Percentiles rank a stretch among this genome's conserved stretches.
These are phyloP conservation scores for Mallotus repandus DNA, from an alignment of 441 rosid species.

Conservation along the genomic window DNA sequence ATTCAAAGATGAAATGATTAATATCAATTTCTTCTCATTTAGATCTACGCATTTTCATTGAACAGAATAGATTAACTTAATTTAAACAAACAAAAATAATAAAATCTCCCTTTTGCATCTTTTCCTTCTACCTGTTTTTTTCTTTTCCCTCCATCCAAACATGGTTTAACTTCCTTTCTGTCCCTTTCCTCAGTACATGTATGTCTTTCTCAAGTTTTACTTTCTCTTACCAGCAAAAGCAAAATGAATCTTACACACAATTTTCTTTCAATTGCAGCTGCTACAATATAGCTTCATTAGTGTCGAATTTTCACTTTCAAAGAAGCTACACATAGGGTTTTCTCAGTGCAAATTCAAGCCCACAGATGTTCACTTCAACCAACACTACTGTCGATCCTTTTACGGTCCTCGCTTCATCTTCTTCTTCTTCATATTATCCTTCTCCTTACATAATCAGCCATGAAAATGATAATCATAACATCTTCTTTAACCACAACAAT, in stretches of 20 bases:
- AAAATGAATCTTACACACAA: background rate
- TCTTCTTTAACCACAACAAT: constrained; percentile 23
- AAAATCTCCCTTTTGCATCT: background rate
- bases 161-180: background rate
- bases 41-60: too few relatives aligned
- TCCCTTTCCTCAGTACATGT: background rate
- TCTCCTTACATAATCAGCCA: constrained; percentile 19
- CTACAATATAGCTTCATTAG: background rate
- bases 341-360: constrained; percentile 1
- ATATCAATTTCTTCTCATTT: too few relatives aligned
- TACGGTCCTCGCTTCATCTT: constrained; percentile 21
- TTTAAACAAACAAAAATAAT: background rate
- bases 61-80: background rate
- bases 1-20: too few relatives aligned
- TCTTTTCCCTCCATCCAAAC: background rate
- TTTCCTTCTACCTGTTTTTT: background rate
- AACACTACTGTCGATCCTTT: constrained; percentile 14
- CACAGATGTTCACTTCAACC: constrained; percentile 33
- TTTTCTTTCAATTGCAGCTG: constrained; percentile 12
- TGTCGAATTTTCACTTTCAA: background rate
- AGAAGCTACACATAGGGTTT: constrained; percentile 15
- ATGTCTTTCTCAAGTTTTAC: constrained; percentile 3
- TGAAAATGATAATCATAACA: constrained; percentile 10
- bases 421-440: constrained; percentile 9
- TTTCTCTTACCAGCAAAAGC: background rate